Conservation (phyloP, 2,329 filamentous ascomycete genomes). For the Thermothelomyces thermophilus region DNA sequence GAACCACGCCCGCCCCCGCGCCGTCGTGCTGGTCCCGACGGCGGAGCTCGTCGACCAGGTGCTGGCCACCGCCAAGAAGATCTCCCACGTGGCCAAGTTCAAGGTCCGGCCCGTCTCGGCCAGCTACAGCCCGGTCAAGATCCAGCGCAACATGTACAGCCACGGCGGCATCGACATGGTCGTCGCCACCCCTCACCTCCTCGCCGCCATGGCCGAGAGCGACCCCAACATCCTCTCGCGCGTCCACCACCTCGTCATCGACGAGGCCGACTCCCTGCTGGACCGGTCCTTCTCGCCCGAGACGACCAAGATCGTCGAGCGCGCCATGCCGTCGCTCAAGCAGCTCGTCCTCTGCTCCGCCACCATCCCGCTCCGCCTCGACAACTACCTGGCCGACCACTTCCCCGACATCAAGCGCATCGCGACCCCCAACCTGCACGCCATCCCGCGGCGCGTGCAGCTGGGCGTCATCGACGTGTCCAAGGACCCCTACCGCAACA, state of each 20-base stretch:
- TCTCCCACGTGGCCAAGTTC: slow-evolving; percentile 83
- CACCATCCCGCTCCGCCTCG: slow-evolving; percentile 85
- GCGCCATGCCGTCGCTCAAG: slow-evolving; percentile 70
- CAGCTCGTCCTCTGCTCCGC: slow-evolving; percentile 91
- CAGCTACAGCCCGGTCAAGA: slow-evolving; percentile 66
- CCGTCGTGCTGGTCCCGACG: slow-evolving; percentile 83
- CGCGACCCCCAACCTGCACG: slow-evolving; percentile 91
- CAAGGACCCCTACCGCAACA: slow-evolving; percentile 87
- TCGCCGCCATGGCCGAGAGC: slow-evolving; percentile 78
- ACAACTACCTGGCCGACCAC: slow-evolving; percentile 71
- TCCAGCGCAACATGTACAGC: slow-evolving; percentile 78
- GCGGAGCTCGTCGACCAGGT: slow-evolving; percentile 90
- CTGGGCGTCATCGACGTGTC: slow-evolving; percentile 88
- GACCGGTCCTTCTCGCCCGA: slow-evolving; percentile 86
- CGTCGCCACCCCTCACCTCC: slow-evolving; percentile 80
- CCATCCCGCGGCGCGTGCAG: slow-evolving; percentile 89
- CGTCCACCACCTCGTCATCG: slow-evolving; percentile 80
- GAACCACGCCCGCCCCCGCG: slow-evolving; percentile 71
- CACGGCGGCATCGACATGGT: slow-evolving; percentile 77
- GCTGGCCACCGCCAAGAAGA: slow-evolving; percentile 67
- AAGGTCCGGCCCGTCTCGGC: slow-evolving; percentile 78
- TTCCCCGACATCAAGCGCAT: slow-evolving; percentile 81
- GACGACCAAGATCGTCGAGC: slow-evolving; percentile 77
- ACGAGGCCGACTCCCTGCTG: slow-evolving; percentile 93
- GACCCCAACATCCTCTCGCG: slow-evolving; percentile 92